Base-by-base conservation (phyloP, 345 rosid genomes). In the Tarenaya hassleriana region DNA sequence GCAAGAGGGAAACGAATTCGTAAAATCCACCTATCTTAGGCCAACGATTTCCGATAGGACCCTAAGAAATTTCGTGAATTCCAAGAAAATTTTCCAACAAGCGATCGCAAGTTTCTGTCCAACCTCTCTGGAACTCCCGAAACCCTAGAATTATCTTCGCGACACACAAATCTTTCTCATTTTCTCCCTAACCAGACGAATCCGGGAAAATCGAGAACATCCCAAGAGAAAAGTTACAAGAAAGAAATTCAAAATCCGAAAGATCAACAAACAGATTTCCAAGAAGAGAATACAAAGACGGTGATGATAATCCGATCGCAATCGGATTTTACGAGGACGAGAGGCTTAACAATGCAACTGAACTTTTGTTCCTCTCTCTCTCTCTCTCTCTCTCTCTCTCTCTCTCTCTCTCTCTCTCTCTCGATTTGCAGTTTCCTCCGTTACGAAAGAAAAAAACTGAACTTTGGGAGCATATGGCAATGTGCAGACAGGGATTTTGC, bases 1-100 rank as follows among this genome's bases (percentile, higher is more conserved):
- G 11, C 31, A n/a, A n/a, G n/a, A n/a, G n/a, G n/a, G n/a, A n/a
- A n/a, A n/a, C n/a, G n/a, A n/a, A n/a, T n/a, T n/a, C n/a, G n/a
- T n/a, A n/a, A n/a, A n/a, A n/a, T n/a, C n/a, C 41, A 20, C 16
- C 52, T 32, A 20, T 32, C 43, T 50, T n/a, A 15, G 16, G 56
- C 37, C 37, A 14, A 2, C 1, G 45, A 14, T 13, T 10, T 16
- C 8, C 11, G 29, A 58, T 33, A n/a, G n/a, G n/a, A n/a, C n/a
- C 45, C 61, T 29, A 39, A 34, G 0, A 8, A 34, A 16, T 65
- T 51, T 65, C 70, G 58, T 65, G 70, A 58, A 43, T 59, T 51
- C 59, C 64, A 57, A 58, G 60, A 35, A 52, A 55, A 39, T 7
- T 1, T 10, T 24, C 42, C 15, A 41, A 11, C 29, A 16, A 19